These are phyloP conservation scores for Mortierella sp. DNA, from an alignment of 371 early-diverging fungal genomes.

Conservation along the genomic window DNA sequence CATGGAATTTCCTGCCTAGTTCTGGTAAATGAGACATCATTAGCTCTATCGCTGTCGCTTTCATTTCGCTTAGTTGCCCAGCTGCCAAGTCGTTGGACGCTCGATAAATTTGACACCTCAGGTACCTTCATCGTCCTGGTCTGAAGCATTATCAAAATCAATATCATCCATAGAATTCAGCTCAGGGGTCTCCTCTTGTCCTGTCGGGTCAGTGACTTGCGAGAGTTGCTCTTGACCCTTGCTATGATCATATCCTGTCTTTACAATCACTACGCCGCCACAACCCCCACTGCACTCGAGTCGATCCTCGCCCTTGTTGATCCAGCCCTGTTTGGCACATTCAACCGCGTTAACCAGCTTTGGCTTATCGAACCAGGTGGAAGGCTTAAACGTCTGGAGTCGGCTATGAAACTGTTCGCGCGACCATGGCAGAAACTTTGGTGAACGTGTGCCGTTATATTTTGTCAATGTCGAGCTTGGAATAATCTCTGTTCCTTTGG, in stretches of 20 bases:
- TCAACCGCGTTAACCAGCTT: conserved; percentile 53
- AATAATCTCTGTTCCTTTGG: too few relatives aligned
- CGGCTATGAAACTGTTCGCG: conserved; percentile 51
- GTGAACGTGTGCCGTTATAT: conserved; percentile 6
- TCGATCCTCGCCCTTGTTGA: conserved; percentile 47
- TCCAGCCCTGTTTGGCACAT: conserved; percentile 56
- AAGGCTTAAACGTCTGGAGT: conserved; percentile 53
- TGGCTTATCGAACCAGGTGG: conserved; percentile 57
- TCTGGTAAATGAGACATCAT: conserved; percentile 5
- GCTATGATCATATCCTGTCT: conserved; percentile 10
- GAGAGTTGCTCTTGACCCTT: neutral
- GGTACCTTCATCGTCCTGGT: conserved; percentile 33
- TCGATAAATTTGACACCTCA: neutral
- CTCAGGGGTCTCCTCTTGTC: neutral
- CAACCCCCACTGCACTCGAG: conserved; percentile 54
- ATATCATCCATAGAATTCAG: neutral
- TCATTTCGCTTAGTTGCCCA: too few relatives aligned
- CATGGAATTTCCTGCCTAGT: conserved; percentile 41
- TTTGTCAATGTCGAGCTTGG: neutral
- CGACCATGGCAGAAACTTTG: conserved; percentile 44
- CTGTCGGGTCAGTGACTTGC: neutral
- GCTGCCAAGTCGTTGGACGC: neutral
- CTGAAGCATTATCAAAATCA: conserved; percentile 11
- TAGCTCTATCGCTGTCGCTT: too few relatives aligned
- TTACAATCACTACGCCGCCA: conserved; percentile 43